Conservation (phyloP, 106 monocot species). For the Dendrobium officinale region DNA sequence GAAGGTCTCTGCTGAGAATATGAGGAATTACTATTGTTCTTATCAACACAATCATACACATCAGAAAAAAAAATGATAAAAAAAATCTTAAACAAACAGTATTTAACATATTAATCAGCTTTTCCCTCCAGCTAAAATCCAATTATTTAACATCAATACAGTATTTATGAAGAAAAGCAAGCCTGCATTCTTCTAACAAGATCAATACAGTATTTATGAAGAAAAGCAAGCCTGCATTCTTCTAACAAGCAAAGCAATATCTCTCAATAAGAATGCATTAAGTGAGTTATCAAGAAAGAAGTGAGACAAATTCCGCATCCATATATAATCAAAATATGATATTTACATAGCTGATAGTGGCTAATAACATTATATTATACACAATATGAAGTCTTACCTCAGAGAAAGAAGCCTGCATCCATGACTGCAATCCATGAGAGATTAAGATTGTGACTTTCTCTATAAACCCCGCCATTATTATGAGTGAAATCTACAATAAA, state of each 20-base stretch:
- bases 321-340: too few species aligned
- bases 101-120: constrained; percentile 4
- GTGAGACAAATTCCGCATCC: not conserved
- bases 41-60: too few species aligned
- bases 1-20: too few species aligned
- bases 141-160: not conserved
- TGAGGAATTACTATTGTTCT: too few species aligned
- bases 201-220: not conserved
- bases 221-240: constrained; percentile 53
- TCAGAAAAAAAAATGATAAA: too few species aligned
- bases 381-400: constrained; percentile 25
- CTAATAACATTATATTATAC: not conserved
- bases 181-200: constrained; percentile 68
- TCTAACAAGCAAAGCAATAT: constrained; percentile 20
- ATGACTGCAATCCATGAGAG: constrained; percentile 33
- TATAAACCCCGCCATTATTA: too few species aligned
- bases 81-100: not conserved
- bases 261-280: not conserved
- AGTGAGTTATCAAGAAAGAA: not conserved
- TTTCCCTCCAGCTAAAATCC: not conserved
- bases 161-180: not conserved
- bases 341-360: not conserved
- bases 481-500: constrained; percentile 30
- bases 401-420: constrained; percentile 93
- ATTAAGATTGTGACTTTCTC: too few species aligned